phyloP scores from a whole-genome alignment of 192 early-diverging fungal species.

The Entophlyctis helioformis region DNA sequence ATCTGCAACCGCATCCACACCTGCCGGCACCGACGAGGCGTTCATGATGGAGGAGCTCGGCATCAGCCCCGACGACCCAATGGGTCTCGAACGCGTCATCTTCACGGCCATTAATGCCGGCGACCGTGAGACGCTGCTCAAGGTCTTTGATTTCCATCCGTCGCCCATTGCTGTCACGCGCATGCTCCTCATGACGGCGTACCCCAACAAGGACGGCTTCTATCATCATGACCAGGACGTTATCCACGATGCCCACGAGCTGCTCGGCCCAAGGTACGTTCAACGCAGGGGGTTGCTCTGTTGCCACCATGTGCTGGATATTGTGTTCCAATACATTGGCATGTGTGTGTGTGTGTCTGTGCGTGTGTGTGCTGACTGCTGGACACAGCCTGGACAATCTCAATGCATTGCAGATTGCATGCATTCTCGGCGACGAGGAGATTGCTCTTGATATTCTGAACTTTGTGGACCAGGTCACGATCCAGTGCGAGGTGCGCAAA shows the following conservation, averaged over 20 bases:
- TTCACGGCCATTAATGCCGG: slow-evolving; percentile 28
- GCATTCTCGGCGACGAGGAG: slow-evolving; percentile 52
- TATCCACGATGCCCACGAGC: slow-evolving; percentile 42
- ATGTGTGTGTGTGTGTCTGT: neutral
- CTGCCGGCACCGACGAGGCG: too few species aligned
- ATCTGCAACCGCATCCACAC: too few species aligned
- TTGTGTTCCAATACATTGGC: too few species aligned
- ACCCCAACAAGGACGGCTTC: slow-evolving; percentile 39
- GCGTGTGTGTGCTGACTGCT: neutral
- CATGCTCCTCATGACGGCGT: slow-evolving; percentile 29
- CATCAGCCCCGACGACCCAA: slow-evolving; percentile 1
- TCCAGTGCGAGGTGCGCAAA: slow-evolving; percentile 48
- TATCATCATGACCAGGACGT: slow-evolving; percentile 47
- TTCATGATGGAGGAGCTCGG: too few species aligned
- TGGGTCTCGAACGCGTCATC: slow-evolving; percentile 15
- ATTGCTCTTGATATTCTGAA: slow-evolving; percentile 47
- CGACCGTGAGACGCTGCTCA: slow-evolving; percentile 7
- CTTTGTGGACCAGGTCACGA: slow-evolving; percentile 39
- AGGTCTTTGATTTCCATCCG: slow-evolving; percentile 11
- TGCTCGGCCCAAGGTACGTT: slow-evolving; percentile 36
- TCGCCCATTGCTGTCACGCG: slow-evolving; percentile 20
- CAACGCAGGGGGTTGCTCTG: too few species aligned
- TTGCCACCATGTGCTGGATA: too few species aligned
- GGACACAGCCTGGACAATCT: slow-evolving; percentile 28
- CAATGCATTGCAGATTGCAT: slow-evolving; percentile 54